Conservation (phyloP, 2,329 filamentous ascomycete species). For the Knufia fluminis region DNA sequence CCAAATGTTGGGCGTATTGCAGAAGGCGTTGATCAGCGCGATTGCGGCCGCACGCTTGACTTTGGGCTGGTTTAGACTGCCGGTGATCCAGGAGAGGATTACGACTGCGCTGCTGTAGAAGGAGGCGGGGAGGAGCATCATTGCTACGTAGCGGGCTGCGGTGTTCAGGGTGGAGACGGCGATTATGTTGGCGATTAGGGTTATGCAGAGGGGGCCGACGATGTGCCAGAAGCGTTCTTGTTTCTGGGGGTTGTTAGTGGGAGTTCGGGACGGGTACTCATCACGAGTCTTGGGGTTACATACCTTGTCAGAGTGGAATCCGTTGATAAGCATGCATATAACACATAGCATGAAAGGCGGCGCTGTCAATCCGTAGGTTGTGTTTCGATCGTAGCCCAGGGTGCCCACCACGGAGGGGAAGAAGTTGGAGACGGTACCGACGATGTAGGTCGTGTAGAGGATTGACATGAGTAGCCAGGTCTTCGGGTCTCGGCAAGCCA, state of each 20-base stretch:
- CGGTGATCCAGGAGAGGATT: slow-evolving; percentile 60
- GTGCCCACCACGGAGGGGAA: slow-evolving; percentile 62
- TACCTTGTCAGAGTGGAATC: slow-evolving; percentile 48
- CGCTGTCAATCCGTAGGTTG: slow-evolving; percentile 18
- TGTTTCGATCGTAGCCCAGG: slow-evolving; percentile 51
- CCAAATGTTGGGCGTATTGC: slow-evolving; percentile 40
- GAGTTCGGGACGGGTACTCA: neutral
- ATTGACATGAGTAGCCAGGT: slow-evolving; percentile 31
- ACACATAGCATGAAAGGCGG: slow-evolving; percentile 17
- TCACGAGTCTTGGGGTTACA: neutral
- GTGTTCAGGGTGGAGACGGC: slow-evolving; percentile 52
- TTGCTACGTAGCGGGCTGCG: slow-evolving; percentile 57
- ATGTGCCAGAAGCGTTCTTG: slow-evolving; percentile 64
- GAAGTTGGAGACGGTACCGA: slow-evolving; percentile 57
- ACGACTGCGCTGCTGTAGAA: slow-evolving; percentile 52
- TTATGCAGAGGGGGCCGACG: slow-evolving; percentile 50
- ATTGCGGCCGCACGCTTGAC: slow-evolving; percentile 64
- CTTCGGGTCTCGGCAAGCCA: slow-evolving; percentile 30
- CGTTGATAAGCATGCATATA: slow-evolving; percentile 54
- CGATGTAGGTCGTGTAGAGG: slow-evolving; percentile 28
- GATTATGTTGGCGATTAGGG: slow-evolving; percentile 57
- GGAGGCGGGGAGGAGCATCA: slow-evolving; percentile 56
- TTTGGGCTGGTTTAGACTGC: slow-evolving; percentile 63
- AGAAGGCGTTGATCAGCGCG: slow-evolving; percentile 64
- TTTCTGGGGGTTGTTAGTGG: slow-evolving; percentile 40